Conservation (phyloP, 129 eudicot genomes). For the Pulicaria dysenterica region DNA sequence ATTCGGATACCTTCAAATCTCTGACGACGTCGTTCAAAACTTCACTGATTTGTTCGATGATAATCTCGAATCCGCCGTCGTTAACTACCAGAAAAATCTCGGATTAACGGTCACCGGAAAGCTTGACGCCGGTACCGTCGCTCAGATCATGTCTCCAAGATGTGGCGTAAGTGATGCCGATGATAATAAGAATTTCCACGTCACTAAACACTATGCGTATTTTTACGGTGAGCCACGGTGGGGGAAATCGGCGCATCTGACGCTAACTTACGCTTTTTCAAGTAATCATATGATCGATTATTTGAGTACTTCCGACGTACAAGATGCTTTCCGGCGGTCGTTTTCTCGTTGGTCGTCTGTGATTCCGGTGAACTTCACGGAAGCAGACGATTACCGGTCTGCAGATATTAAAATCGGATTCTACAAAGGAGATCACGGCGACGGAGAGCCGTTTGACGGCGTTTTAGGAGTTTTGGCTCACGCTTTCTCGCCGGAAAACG, state of each 20-base stretch:
- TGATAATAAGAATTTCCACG: slow-evolving; percentile 27
- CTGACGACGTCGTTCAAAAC: slow-evolving; percentile 31
- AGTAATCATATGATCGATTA: slow-evolving; percentile 45
- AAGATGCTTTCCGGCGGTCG: slow-evolving; percentile 47
- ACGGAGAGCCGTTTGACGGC: slow-evolving; percentile 92
- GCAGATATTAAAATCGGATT: slow-evolving; percentile 75
- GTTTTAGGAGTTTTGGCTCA: slow-evolving; percentile 79
- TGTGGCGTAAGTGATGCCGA: slow-evolving; percentile 62
- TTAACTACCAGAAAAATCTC: slow-evolving; percentile 55
- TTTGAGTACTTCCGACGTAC: slow-evolving; percentile 42
- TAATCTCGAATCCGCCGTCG: slow-evolving; percentile 56
- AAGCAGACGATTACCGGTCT: slow-evolving; percentile 30
- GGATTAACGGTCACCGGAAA: slow-evolving; percentile 65
- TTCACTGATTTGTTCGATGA: slow-evolving; percentile 68
- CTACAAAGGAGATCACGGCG: slow-evolving; percentile 78
- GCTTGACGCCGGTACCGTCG: slow-evolving; percentile 60
- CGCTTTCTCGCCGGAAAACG: slow-evolving; percentile 88
- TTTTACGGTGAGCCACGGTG: slow-evolving; percentile 80
- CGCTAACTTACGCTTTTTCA: slow-evolving; percentile 70
- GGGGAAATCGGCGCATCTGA: slow-evolving; percentile 45
- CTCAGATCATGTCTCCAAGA: slow-evolving; percentile 70
- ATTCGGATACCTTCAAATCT: slow-evolving; percentile 70
- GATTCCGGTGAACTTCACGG: slow-evolving; percentile 78
- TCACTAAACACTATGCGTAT: slow-evolving; percentile 55
- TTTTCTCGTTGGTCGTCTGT: slow-evolving; percentile 81